Conservation (phyloP, 2,329 filamentous ascomycete genomes). For the Trichoderma endophyticum region DNA sequence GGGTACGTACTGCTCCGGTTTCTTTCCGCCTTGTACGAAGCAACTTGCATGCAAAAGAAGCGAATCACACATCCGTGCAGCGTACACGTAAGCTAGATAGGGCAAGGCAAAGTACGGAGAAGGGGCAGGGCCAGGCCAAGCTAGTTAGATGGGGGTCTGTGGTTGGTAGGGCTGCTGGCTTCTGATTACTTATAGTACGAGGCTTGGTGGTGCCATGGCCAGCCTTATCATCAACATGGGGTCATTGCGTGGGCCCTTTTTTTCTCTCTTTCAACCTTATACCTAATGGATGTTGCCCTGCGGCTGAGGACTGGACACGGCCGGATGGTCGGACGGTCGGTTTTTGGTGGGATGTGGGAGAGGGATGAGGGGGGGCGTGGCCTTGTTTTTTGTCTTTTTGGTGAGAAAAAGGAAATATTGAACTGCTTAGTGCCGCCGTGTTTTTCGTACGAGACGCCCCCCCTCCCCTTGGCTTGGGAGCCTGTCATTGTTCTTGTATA, state of each 20-base stretch:
- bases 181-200: not conserved
- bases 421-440: not conserved
- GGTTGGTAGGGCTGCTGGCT: constrained; percentile 5
- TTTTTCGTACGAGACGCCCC: not conserved
- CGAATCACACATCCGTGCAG: not conserved
- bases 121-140: not conserved
- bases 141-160: not conserved
- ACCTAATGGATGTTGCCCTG: not conserved
- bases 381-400: not conserved
- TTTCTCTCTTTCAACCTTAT: not conserved
- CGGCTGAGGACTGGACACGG: not conserved
- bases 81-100: not conserved
- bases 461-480: not conserved
- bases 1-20: not conserved
- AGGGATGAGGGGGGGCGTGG: not conserved
- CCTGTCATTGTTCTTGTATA: not conserved
- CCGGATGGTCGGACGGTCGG: constrained; percentile 12
- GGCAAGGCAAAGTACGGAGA: not conserved
- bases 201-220: not conserved
- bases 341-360: not conserved
- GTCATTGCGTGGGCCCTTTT: not conserved
- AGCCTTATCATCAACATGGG: constrained; percentile 9
- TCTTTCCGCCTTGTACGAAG: not conserved
- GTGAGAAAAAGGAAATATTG: not conserved
- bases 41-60: not conserved